Conservation (phyloP, 2,329 filamentous ascomycete species). For the Aspergillus versicolor region DNA sequence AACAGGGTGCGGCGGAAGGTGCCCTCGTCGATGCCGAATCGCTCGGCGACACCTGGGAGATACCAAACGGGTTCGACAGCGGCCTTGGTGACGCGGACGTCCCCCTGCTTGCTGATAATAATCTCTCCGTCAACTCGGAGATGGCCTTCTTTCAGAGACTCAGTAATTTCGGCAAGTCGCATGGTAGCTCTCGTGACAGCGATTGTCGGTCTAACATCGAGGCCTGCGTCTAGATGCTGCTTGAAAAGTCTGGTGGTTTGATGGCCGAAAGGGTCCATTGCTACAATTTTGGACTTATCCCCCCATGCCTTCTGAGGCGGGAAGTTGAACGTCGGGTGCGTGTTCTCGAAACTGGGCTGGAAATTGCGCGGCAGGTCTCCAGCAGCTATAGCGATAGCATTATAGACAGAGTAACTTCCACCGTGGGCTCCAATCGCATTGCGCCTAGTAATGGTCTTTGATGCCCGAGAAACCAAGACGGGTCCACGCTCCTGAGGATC, state of each 20-base stretch:
- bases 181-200: constrained; percentile 91
- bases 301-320: constrained; percentile 88
- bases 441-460: constrained; percentile 32
- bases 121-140: constrained; percentile 82
- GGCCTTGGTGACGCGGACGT: constrained; percentile 92
- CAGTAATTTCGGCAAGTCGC: constrained; percentile 89
- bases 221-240: constrained; percentile 67
- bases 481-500: constrained; percentile 77
- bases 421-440: constrained; percentile 70
- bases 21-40: constrained; percentile 90
- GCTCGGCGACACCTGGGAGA: constrained; percentile 80
- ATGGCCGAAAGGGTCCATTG: constrained; percentile 95
- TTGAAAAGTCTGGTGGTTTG: constrained; percentile 78
- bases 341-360: constrained; percentile 76
- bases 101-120: constrained; percentile 79
- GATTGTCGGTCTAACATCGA: constrained; percentile 83
- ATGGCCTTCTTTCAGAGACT: constrained; percentile 77
- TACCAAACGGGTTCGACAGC: constrained; percentile 95
- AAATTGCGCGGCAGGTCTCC: constrained; percentile 84
- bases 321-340: constrained; percentile 82
- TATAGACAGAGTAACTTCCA: constrained; percentile 94
- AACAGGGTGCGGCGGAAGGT: constrained; percentile 86
- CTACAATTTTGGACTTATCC: constrained; percentile 89
- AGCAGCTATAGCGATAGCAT: constrained; percentile 87
- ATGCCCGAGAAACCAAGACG: constrained; percentile 67